These are phyloP conservation scores for Zymoseptoria ardabiliae DNA, from an alignment of 2,329 filamentous ascomycete species.

Conservation along the genomic window DNA sequence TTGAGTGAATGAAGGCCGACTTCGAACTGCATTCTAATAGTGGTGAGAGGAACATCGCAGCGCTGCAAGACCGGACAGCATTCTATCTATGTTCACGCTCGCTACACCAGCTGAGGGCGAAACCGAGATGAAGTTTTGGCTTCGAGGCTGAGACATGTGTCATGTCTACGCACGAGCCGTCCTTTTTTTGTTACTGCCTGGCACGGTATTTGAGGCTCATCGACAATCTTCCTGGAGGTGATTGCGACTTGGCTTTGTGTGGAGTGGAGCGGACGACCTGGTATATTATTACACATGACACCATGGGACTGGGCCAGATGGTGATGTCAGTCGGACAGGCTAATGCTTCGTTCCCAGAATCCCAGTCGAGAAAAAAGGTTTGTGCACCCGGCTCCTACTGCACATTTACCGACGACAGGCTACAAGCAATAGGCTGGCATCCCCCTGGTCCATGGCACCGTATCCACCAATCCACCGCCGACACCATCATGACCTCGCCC, in stretches of 20 bases:
- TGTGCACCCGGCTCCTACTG: background rate
- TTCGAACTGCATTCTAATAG: background rate
- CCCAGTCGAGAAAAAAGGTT: background rate
- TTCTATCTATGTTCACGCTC: background rate
- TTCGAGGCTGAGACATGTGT: background rate
- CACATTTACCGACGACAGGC: background rate
- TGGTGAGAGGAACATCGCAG: background rate
- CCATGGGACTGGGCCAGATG: background rate
- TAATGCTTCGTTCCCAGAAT: background rate
- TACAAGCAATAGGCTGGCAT: background rate
- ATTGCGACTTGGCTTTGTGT: background rate
- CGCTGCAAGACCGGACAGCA: background rate
- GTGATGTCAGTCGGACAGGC: background rate
- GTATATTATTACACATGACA: background rate
- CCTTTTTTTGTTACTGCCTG: background rate
- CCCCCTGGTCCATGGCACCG: background rate
- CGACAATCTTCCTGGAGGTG: background rate
- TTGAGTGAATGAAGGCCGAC: background rate
- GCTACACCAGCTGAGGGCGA: background rate
- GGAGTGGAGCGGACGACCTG: background rate
- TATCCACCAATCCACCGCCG: background rate
- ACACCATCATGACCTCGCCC: slow-evolving; percentile 1
- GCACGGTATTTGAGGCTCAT: background rate
- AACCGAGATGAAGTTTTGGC: background rate
- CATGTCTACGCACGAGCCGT: background rate